Percentiles rank a stretch among this genome's conserved stretches.
Evolutionary conservation across 2,329 filamentous ascomycete genomes (phyloP).

Genomic region (Thielaviopsis musarum): DNA sequence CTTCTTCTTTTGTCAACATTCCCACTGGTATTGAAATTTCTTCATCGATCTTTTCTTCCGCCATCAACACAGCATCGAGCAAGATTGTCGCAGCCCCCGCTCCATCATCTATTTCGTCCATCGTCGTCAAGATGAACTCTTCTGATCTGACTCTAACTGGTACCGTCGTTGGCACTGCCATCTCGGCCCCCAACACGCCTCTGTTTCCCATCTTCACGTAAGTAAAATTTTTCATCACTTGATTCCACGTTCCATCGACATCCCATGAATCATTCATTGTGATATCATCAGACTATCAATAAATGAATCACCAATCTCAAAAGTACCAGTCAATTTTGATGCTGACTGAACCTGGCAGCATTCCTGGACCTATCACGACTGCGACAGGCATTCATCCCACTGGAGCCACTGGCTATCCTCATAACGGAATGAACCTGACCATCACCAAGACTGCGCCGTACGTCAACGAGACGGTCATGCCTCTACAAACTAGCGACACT

Average conservation of each 20-base stretch:
- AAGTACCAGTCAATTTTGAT: background rate
- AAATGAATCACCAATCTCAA: background rate
- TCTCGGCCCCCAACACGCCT: background rate
- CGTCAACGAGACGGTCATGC: background rate
- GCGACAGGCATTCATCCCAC: background rate
- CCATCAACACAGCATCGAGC: background rate
- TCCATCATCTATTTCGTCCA: slow-evolving; percentile 1
- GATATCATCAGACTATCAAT: too few species aligned
- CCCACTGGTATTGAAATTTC: background rate
- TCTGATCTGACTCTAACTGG: background rate
- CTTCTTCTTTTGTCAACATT: slow-evolving; percentile 3
- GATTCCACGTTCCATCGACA: background rate
- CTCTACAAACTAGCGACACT: background rate
- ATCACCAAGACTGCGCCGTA: background rate
- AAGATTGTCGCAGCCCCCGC: background rate
- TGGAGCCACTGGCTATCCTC: background rate
- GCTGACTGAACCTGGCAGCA: background rate
- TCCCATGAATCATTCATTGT: background rate
- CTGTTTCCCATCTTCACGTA: slow-evolving; percentile 4
- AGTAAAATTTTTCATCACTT: background rate
- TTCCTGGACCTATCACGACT: background rate
- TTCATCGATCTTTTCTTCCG: background rate
- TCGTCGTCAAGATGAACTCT: slow-evolving; percentile 7
- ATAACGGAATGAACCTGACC: background rate
- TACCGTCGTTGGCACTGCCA: slow-evolving; percentile 3